Percentiles rank a stretch among this genome's conserved stretches.
phyloP scores from a whole-genome alignment of 1,284 basidiomycete genomes.

The Trametes pubescens region DNA sequence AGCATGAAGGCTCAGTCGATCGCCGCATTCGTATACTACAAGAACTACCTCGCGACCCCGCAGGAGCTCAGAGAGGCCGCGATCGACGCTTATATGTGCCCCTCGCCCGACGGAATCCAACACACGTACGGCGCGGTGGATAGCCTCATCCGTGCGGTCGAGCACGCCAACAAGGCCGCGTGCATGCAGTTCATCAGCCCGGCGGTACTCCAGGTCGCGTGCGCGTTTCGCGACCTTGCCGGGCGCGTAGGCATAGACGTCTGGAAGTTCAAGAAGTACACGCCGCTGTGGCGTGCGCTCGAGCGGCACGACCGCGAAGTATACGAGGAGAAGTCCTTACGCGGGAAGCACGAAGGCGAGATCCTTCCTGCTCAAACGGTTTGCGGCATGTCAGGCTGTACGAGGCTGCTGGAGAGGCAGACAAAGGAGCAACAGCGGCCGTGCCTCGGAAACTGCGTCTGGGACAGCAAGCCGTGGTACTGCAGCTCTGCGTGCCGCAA shows the following conservation, averaged over 20 bases:
- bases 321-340: not conserved
- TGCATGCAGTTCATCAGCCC: conserved; percentile 9
- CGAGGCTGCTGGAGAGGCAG: not conserved
- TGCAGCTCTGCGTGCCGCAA: conserved; percentile 26
- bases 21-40: conserved; percentile 11
- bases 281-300: conserved; percentile 12
- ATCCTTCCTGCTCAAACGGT: not conserved
- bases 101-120: not conserved
- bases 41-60: not conserved
- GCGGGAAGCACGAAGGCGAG: not conserved
- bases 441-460: conserved; percentile 25
- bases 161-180: conserved; percentile 2
- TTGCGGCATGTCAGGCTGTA: not conserved
- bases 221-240: conserved; percentile 10
- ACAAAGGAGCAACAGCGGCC: not conserved
- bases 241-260: conserved; percentile 2
- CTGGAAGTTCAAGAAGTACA: not conserved
- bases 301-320: not conserved
- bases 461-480: conserved; percentile 26
- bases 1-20: not conserved
- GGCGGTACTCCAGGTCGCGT: conserved; percentile 5
- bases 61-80: not conserved
- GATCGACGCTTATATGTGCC: not conserved
- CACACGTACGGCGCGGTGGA: conserved; percentile 3
- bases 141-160: not conserved